Conservation (phyloP, 169 alveolate genomes). For the Ichthyophthirius multifiliis region DNA sequence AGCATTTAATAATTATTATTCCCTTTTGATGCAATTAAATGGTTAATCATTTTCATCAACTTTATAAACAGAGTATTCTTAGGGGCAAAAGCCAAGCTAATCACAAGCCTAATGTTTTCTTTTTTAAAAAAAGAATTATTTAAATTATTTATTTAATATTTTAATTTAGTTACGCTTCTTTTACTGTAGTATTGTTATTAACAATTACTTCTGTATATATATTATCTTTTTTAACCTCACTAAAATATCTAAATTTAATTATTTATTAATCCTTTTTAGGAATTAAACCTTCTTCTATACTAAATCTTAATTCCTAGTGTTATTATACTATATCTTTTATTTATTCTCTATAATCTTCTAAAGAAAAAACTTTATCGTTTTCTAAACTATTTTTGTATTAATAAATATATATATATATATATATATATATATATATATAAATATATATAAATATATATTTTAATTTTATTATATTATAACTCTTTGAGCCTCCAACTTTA, state of each 20-base stretch:
- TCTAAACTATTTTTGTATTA: not conserved
- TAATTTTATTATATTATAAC: not conserved
- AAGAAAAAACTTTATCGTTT: not conserved
- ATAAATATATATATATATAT: too few species aligned
- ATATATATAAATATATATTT: too few species aligned
- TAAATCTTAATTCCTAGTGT: not conserved
- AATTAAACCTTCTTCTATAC: not conserved
- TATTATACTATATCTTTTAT: not conserved
- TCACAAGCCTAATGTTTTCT: not conserved
- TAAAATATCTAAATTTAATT: not conserved
- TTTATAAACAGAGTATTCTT: not conserved
- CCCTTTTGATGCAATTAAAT: not conserved
- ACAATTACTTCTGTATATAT: not conserved
- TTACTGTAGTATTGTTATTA: not conserved
- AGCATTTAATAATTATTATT: not conserved
- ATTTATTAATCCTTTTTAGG: not conserved
- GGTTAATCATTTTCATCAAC: slow-evolving; percentile 6
- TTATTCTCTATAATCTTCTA: not conserved
- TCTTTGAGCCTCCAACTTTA: not conserved
- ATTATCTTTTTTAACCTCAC: not conserved
- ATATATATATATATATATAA: too few species aligned
- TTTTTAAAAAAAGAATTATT: not conserved
- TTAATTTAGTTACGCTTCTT: not conserved
- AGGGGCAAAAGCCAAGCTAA: not conserved
- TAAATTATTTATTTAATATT: not conserved